phyloP scores from a whole-genome alignment of 345 rosid genomes.

The Boechera retrofracta region DNA sequence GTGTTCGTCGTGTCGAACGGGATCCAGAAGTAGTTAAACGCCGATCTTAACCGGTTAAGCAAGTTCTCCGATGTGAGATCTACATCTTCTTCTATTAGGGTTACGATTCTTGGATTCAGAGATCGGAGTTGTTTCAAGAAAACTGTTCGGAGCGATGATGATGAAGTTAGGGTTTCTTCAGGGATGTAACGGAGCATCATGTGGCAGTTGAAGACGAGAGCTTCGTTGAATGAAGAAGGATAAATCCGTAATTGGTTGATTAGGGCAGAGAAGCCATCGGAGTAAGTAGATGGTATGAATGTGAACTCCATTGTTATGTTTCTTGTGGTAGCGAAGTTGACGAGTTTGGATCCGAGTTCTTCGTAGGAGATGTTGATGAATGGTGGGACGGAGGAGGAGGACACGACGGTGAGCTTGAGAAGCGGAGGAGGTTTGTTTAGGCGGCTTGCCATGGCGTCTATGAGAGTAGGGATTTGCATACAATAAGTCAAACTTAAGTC shows the following conservation, averaged over 20 bases:
- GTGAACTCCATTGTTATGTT: slow-evolving; percentile 67
- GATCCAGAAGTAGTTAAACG: slow-evolving; percentile 86
- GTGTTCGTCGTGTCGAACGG: slow-evolving; percentile 86
- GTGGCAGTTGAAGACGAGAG: slow-evolving; percentile 84
- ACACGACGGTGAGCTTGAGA: slow-evolving; percentile 76
- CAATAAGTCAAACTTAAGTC: slow-evolving; percentile 87
- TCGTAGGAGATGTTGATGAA: slow-evolving; percentile 68
- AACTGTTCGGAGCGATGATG: slow-evolving; percentile 47
- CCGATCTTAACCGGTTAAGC: slow-evolving; percentile 45
- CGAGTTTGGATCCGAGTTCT: slow-evolving; percentile 71
- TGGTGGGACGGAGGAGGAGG: slow-evolving; percentile 49
- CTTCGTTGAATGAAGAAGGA: slow-evolving; percentile 62
- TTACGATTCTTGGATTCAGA: slow-evolving; percentile 67
- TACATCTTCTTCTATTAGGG: slow-evolving; percentile 83
- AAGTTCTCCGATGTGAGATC: slow-evolving; percentile 69
- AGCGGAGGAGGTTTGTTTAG: slow-evolving; percentile 60
- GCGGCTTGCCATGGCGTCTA: slow-evolving; percentile 73
- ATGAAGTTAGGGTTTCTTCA: slow-evolving; percentile 59
- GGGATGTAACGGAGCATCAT: slow-evolving; percentile 86
- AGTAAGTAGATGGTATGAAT: slow-evolving; percentile 57
- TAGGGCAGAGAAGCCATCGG: slow-evolving; percentile 77
- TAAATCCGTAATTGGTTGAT: slow-evolving; percentile 66
- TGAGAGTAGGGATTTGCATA: slow-evolving; percentile 97
- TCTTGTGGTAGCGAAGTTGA: slow-evolving; percentile 77
- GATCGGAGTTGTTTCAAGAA: slow-evolving; percentile 71